These are phyloP conservation scores for Xylariaceae sp. DNA, from an alignment of 2,329 filamentous ascomycete genomes.

Conservation along the genomic window DNA sequence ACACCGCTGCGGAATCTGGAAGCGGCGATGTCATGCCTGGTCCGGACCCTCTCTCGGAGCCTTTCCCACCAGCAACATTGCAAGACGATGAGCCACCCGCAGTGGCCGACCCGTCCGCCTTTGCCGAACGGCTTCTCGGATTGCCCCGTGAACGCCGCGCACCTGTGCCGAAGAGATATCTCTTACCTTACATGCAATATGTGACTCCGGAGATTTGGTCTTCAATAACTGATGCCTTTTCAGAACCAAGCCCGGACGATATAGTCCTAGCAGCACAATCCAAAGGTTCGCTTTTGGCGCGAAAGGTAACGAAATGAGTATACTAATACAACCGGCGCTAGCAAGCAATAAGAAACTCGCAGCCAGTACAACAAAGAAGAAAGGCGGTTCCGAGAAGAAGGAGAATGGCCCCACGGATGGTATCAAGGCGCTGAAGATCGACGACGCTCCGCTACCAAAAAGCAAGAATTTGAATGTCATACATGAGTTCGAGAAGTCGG, in stretches of 20 bases:
- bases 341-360: slow-evolving; percentile 44
- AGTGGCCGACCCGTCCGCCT: slow-evolving; percentile 44
- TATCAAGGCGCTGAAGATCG: slow-evolving; percentile 40
- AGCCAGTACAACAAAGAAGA: slow-evolving; percentile 36
- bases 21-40: not conserved
- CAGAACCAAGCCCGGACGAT: slow-evolving; percentile 87
- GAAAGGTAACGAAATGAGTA: slow-evolving; percentile 43
- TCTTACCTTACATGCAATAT: slow-evolving; percentile 47
- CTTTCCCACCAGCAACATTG: not conserved
- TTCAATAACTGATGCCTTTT: slow-evolving; percentile 60
- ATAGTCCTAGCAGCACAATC: slow-evolving; percentile 80
- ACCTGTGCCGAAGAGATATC: slow-evolving; percentile 28
- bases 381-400: slow-evolving; percentile 31
- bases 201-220: slow-evolving; percentile 35
- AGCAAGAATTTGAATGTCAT: slow-evolving; percentile 82
- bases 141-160: slow-evolving; percentile 26
- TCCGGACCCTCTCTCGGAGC: slow-evolving; percentile 1
- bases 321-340: slow-evolving; percentile 46
- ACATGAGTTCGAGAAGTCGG: slow-evolving; percentile 69
- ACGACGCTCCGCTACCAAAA: slow-evolving; percentile 52
- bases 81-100: slow-evolving; percentile 5
- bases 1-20: not conserved
- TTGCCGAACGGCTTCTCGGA: slow-evolving; percentile 50
- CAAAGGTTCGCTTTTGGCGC: slow-evolving; percentile 68
- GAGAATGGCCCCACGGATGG: slow-evolving; percentile 30